A percentile compares a stretch with the other conserved stretches of the same genome.
phyloP scores from a whole-genome alignment of 2,329 filamentous ascomycete genomes.

The Stachybotrys chlorohalonatus region DNA sequence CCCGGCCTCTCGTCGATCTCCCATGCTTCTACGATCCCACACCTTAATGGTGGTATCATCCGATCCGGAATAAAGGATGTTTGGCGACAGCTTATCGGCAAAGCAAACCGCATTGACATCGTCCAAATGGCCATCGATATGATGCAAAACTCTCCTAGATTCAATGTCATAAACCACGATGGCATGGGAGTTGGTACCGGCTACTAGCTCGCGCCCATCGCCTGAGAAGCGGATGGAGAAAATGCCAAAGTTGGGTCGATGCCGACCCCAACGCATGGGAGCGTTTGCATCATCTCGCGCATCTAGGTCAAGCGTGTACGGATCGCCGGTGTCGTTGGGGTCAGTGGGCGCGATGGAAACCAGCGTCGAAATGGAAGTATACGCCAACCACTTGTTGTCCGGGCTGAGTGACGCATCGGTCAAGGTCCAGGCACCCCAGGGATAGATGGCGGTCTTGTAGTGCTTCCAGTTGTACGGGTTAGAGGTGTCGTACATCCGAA shows the following conservation, averaged over 20 bases:
- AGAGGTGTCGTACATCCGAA: slow-evolving; percentile 95
- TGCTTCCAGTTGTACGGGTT: slow-evolving; percentile 94
- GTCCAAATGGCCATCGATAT: slow-evolving; percentile 68
- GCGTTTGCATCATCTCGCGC: slow-evolving; percentile 7
- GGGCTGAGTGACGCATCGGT: slow-evolving; percentile 88
- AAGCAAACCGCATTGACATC: slow-evolving; percentile 98
- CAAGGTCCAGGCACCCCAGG: slow-evolving; percentile 88
- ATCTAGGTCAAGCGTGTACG: slow-evolving; percentile 65
- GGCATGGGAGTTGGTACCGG: slow-evolving; percentile 69
- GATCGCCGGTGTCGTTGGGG: slow-evolving; percentile 70
- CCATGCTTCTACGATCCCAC: slow-evolving; percentile 91
- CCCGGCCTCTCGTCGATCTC: slow-evolving; percentile 63
- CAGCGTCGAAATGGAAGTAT: slow-evolving; percentile 76
- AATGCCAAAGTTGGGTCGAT: slow-evolving; percentile 46
- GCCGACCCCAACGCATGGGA: slow-evolving; percentile 14
- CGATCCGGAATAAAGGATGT: slow-evolving; percentile 92
- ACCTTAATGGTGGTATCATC: slow-evolving; percentile 93
- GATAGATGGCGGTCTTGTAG: slow-evolving; percentile 83
- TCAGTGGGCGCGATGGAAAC: slow-evolving; percentile 86
- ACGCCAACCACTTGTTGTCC: slow-evolving; percentile 86
- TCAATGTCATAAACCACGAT: slow-evolving; percentile 94
- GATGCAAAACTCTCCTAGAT: slow-evolving; percentile 62
- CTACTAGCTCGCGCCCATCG: slow-evolving; percentile 82
- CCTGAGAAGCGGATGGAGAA: slow-evolving; percentile 92
- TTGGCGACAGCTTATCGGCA: slow-evolving; percentile 77